These are phyloP conservation scores for Trichosporon faecale DNA, from an alignment of 1,284 basidiomycete genomes.

Conservation along the genomic window DNA sequence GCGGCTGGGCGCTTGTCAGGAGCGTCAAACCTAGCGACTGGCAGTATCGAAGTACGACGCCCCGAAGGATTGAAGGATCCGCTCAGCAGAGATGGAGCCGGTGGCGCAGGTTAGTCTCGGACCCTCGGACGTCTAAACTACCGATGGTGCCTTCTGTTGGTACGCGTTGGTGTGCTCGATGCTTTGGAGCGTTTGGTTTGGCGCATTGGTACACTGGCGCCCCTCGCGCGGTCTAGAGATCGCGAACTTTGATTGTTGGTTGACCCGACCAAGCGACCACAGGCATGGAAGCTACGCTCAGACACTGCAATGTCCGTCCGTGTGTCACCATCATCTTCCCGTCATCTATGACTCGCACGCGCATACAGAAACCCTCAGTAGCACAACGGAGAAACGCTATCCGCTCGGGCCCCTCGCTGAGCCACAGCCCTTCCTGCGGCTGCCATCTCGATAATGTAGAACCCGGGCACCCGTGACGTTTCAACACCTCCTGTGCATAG, in stretches of 20 bases:
- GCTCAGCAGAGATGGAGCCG: neutral
- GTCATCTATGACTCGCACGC: neutral
- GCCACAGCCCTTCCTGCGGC: too few species aligned
- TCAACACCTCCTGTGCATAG: too few species aligned
- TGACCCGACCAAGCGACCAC: neutral
- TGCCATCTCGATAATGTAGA: too few species aligned
- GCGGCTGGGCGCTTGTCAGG: neutral
- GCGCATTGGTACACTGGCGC: neutral
- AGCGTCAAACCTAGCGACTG: neutral
- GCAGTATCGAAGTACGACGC: neutral
- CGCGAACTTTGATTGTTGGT: neutral
- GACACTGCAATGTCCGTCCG: neutral
- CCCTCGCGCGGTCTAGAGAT: neutral
- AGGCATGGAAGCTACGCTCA: neutral
- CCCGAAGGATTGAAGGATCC: neutral
- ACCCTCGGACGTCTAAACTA: neutral
- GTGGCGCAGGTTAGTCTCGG: neutral
- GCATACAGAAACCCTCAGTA: neutral
- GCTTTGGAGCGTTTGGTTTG: neutral
- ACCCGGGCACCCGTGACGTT: too few species aligned
- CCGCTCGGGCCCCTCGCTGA: too few species aligned
- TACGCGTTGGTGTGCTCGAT: neutral
- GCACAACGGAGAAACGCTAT: too few species aligned
- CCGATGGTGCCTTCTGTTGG: neutral
- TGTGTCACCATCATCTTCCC: neutral